Conservation (phyloP, 352 stramenopile genomes). For the Phytophthora syringae region DNA sequence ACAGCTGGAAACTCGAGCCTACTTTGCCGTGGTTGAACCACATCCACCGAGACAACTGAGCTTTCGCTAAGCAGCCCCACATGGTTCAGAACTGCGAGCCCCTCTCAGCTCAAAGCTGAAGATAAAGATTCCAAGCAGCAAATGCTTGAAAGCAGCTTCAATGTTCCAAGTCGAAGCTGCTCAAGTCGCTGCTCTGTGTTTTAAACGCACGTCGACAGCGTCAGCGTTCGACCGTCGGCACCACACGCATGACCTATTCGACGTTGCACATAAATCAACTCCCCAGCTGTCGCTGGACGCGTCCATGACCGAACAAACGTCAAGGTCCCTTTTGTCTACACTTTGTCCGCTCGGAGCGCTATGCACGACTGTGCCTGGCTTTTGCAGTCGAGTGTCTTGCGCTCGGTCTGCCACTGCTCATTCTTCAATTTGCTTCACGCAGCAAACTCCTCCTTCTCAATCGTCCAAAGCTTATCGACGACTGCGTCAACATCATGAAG, state of each 20-base stretch:
- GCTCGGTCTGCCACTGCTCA: conserved; percentile 21
- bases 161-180: not conserved
- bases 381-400: conserved; percentile 15
- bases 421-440: conserved; percentile 35
- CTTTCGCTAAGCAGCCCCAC: conserved; percentile 19
- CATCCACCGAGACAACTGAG: conserved; percentile 9
- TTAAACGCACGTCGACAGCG: too few relatives aligned
- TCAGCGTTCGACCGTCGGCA: conserved; percentile 5
- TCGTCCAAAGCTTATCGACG: conserved; percentile 8
- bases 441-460: conserved; percentile 18
- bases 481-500: conserved; percentile 27
- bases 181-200: too few relatives aligned
- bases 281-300: too few relatives aligned
- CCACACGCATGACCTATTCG: conserved; percentile 21
- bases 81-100: conserved; percentile 28
- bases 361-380: conserved; percentile 19
- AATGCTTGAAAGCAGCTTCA: not conserved
- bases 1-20: conserved; percentile 12
- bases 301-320: conserved; percentile 12
- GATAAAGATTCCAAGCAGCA: conserved; percentile 1
- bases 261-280: conserved; percentile 17
- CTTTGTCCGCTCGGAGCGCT: conserved; percentile 23
- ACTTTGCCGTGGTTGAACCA: conserved; percentile 25
- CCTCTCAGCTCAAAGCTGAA: conserved; percentile 28
- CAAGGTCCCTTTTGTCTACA: conserved; percentile 16